phyloP scores from a whole-genome alignment of 2,329 filamentous ascomycete species.

The Cordyceps cicadae region DNA sequence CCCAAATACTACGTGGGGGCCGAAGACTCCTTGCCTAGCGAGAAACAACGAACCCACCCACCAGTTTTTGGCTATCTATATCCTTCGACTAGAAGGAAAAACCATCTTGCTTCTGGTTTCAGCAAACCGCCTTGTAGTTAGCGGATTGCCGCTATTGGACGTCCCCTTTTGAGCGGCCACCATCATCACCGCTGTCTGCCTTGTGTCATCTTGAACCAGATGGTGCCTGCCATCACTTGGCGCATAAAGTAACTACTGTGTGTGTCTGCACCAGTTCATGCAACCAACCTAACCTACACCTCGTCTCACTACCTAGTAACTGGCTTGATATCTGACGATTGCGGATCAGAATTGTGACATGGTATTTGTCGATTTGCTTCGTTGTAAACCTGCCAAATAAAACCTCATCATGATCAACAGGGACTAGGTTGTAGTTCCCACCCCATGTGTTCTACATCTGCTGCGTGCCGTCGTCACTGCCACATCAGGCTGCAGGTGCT shows the following conservation, averaged over 20 bases:
- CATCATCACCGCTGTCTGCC: not conserved
- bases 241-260: not conserved
- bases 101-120: not conserved
- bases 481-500: not conserved
- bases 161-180: not conserved
- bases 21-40: not conserved
- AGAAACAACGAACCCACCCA: not conserved
- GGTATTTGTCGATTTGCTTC: too few relatives aligned
- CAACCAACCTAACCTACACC: not conserved
- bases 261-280: too few relatives aligned
- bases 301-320: not conserved
- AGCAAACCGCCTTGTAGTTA: not conserved
- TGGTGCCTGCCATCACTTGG: constrained; percentile 7
- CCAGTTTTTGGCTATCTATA: too few relatives aligned
- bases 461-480: not conserved
- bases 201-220: not conserved
- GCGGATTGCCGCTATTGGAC: not conserved
- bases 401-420: not conserved
- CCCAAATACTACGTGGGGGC: constrained; percentile 10
- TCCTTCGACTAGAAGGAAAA: not conserved
- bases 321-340: not conserved
- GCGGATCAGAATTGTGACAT: too few relatives aligned
- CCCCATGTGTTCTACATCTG: not conserved
- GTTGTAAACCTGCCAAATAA: too few relatives aligned
- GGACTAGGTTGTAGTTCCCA: not conserved